Evolutionary conservation across 1,139 yeast genomes (phyloP).

Genomic region (Sugiyamaella pinicola): DNA sequence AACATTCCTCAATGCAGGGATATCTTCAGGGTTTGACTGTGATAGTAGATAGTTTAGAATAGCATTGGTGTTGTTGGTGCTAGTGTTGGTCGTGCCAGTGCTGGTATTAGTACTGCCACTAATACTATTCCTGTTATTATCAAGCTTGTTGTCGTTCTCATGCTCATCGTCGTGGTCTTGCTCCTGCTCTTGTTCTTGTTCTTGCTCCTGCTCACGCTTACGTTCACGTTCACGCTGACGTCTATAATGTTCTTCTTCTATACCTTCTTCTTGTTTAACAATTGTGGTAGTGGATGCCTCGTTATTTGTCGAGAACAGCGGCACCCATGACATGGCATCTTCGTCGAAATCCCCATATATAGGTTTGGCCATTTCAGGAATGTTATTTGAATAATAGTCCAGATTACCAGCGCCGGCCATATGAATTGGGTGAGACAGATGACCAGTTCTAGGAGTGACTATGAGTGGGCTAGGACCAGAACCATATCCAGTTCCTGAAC

Average conservation of each 20-base stretch:
- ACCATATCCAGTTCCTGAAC: neutral
- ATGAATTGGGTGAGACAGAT: neutral
- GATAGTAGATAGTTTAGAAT: neutral
- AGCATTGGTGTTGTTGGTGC: neutral
- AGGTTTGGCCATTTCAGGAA: slow-evolving; percentile 21
- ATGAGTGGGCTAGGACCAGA: slow-evolving; percentile 5
- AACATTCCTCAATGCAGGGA: neutral
- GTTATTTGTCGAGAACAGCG: slow-evolving; percentile 12
- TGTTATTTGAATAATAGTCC: neutral
- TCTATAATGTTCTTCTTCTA: neutral
- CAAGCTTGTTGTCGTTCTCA: slow-evolving; percentile 1
- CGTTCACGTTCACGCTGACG: neutral
- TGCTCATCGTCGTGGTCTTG: neutral
- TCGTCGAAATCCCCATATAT: slow-evolving; percentile 17
- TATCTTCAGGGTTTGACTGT: neutral
- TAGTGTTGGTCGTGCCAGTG: no score
- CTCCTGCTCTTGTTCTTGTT: neutral
- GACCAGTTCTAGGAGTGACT: slow-evolving; percentile 13
- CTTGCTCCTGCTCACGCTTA: neutral
- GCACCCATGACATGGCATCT: slow-evolving; percentile 21
- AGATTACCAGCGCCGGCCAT: slow-evolving; percentile 1
- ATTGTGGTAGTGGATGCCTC: neutral
- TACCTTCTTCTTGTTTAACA: slow-evolving; percentile 1
- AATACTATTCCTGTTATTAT: neutral
- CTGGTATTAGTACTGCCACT: no score